Evolutionary conservation across 2,329 filamentous ascomycete species (phyloP).

Genomic region (Alternaria brassicicola): DNA sequence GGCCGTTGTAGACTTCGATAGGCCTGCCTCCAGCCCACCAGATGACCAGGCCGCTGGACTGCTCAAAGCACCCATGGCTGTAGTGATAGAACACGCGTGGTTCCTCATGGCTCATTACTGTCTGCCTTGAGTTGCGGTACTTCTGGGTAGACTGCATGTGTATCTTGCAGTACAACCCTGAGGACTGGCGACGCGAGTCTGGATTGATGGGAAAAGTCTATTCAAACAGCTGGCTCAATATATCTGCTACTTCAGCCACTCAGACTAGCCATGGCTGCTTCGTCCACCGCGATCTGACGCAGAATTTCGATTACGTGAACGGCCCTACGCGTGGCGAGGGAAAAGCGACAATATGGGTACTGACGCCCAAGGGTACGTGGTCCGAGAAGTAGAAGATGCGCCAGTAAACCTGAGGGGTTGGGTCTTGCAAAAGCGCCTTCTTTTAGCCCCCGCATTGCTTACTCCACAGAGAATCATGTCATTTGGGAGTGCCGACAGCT

Average conservation of each 20-base stretch:
- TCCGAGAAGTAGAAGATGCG: rapidly evolving
- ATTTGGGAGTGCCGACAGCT: neutral
- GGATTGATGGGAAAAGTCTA: neutral
- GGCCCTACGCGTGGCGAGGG: too few species aligned
- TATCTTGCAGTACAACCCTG: neutral
- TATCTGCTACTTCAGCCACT: neutral
- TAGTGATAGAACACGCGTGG: conserved; percentile 39
- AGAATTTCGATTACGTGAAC: neutral
- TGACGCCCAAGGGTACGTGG: rapidly evolving
- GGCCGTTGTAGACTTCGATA: conserved; percentile 34
- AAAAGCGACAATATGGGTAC: neutral
- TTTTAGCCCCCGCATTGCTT: neutral
- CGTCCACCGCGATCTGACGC: neutral
- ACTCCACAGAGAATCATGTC: neutral
- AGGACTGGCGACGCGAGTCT: neutral
- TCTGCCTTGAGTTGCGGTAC: neutral
- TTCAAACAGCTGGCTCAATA: neutral
- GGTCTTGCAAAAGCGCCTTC: neutral
- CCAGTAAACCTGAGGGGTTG: neutral
- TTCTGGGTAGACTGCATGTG: neutral
- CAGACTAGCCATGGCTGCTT: neutral
- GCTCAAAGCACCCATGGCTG: conserved; percentile 37
- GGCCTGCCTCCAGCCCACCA: conserved; percentile 34
- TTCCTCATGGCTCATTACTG: conserved; percentile 21
- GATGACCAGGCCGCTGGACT: conserved; percentile 34